Conservation (phyloP, 768 basidiomycete species). For the Lentinula sp. region DNA sequence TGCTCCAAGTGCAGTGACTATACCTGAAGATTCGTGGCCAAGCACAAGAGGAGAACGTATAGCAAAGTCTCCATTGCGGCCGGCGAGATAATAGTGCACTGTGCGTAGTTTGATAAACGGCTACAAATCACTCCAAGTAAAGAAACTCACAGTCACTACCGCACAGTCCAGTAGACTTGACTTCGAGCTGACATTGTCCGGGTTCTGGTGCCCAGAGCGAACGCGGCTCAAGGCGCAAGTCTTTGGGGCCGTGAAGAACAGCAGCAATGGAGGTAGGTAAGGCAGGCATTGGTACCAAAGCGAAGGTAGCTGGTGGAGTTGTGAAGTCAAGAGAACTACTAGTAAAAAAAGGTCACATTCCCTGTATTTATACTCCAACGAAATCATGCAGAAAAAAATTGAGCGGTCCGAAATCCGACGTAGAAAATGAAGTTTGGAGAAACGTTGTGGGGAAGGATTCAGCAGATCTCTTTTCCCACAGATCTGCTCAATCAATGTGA, state of each 20-base stretch:
- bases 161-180: conserved; percentile 85
- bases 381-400: background rate
- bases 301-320: conserved; percentile 16
- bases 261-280: conserved; percentile 60
- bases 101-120: background rate
- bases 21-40: conserved; percentile 90
- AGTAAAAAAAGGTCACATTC: conserved; percentile 8
- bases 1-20: conserved; percentile 78
- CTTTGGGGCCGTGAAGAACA: conserved; percentile 78
- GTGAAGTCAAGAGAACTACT: conserved; percentile 14
- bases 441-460: background rate
- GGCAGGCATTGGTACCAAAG: conserved; percentile 15
- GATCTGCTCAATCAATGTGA: background rate
- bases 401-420: background rate
- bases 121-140: background rate
- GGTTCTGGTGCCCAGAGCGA: conserved; percentile 63
- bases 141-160: conserved; percentile 67
- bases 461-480: background rate
- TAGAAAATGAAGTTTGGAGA: background rate
- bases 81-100: conserved; percentile 92
- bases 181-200: conserved; percentile 74
- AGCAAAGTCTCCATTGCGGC: conserved; percentile 89
- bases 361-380: conserved; percentile 10
- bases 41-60: conserved; percentile 83
- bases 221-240: conserved; percentile 76